Conservation (phyloP, 202 grass and related monocot genomes). For the Dendrocalamus latiflorus region DNA sequence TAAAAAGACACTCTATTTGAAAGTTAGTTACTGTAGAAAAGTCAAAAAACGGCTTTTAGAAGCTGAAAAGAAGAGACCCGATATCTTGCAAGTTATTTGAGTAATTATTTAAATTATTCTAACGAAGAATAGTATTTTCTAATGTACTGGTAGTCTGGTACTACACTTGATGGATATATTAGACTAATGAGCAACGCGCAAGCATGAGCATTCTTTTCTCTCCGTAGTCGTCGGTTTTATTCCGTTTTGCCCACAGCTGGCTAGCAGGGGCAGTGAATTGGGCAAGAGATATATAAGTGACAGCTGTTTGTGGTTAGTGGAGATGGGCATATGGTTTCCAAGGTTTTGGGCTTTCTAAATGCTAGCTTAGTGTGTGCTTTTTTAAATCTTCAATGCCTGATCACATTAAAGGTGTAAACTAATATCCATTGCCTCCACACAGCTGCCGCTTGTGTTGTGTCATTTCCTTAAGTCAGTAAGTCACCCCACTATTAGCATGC, state of each 20-base stretch:
- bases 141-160: background rate
- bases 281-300: background rate
- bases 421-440: background rate
- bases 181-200: background rate
- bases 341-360: background rate
- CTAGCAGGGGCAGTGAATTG: background rate
- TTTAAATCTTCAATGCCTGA: background rate
- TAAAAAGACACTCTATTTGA: too few relatives aligned
- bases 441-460: background rate
- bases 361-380: background rate
- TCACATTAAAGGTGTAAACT: background rate
- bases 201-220: background rate
- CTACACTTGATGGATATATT: background rate
- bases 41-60: too few relatives aligned
- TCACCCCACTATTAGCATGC: background rate
- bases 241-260: background rate
- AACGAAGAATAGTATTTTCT: background rate
- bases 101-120: background rate
- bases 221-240: too few relatives aligned
- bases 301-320: background rate
- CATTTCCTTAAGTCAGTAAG: background rate
- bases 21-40: too few relatives aligned
- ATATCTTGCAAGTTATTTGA: background rate
- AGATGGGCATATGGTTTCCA: background rate
- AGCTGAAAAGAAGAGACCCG: too few relatives aligned